These are phyloP conservation scores for Gossypium herbaceum DNA, from an alignment of 345 rosid genomes.

Conservation along the genomic window DNA sequence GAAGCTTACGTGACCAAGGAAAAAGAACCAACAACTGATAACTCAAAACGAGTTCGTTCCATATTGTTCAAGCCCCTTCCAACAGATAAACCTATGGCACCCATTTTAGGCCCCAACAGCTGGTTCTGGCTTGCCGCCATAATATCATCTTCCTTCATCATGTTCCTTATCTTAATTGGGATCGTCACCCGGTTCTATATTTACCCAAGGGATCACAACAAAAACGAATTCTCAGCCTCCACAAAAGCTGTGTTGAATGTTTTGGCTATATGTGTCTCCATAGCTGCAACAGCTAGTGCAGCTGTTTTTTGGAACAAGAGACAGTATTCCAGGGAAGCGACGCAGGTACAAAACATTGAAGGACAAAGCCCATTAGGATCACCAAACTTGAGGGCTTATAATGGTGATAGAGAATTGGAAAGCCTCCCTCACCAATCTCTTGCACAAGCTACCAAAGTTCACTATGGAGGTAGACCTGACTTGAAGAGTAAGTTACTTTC, in stretches of 20 bases:
- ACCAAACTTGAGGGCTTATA: conserved; percentile 13
- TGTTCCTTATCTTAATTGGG: conserved; percentile 54
- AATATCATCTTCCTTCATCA: conserved; percentile 56
- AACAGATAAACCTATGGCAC: conserved; percentile 49
- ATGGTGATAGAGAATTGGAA: conserved; percentile 45
- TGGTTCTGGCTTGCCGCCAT: conserved; percentile 76
- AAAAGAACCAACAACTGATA: conserved; percentile 23
- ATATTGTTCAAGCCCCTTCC: conserved; percentile 54
- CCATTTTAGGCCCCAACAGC: conserved; percentile 60
- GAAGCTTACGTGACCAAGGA: conserved; percentile 79
- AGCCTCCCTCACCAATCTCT: conserved; percentile 55
- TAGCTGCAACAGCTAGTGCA: conserved; percentile 39
- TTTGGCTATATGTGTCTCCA: conserved; percentile 39
- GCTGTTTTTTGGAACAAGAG: conserved; percentile 66
- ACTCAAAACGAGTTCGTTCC: conserved; percentile 28
- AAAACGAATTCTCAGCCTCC: conserved; percentile 25
- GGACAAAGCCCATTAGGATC: conserved; percentile 21
- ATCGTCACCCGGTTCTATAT: conserved; percentile 51
- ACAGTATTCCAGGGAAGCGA: conserved; percentile 25
- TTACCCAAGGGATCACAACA: conserved; percentile 49
- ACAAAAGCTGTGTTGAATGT: conserved; percentile 32
- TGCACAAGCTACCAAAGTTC: conserved; percentile 38
- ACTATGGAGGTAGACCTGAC: conserved; percentile 56
- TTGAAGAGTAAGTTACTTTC: conserved; percentile 45
- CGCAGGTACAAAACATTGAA: conserved; percentile 34